Evolutionary conservation across 176 grass and related monocot genomes (phyloP).

Genomic region (Stipa capillata): DNA sequence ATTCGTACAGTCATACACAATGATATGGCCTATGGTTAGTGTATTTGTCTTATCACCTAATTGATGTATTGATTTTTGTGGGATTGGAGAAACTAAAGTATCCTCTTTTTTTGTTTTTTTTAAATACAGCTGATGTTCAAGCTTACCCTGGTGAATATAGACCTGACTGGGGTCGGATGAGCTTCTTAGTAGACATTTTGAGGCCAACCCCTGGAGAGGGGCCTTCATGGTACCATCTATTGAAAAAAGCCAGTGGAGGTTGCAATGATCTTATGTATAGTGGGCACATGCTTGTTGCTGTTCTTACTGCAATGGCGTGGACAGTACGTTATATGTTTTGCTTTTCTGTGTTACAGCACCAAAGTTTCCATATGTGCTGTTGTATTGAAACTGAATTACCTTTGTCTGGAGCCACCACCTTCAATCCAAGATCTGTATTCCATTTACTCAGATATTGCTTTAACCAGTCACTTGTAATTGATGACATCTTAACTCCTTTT

Average conservation of each 20-base stretch:
- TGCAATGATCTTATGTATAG: constrained; percentile 95
- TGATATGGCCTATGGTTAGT: constrained; percentile 71
- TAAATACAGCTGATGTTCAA: constrained; percentile 35
- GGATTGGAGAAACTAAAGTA: neutral
- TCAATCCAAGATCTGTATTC: neutral
- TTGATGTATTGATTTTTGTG: neutral
- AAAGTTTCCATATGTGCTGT: neutral
- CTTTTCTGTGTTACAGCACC: neutral
- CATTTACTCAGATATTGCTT: neutral
- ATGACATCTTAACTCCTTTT: neutral
- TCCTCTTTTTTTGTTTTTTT: neutral
- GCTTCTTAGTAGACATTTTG: constrained; percentile 73
- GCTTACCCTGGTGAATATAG: constrained; percentile 61
- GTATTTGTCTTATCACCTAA: constrained; percentile 2
- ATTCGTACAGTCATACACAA: constrained; percentile 55
- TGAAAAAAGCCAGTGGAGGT: constrained; percentile 86
- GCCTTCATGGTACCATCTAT: constrained; percentile 69
- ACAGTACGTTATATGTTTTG: constrained; percentile 36
- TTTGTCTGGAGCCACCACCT: neutral
- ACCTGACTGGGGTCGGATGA: constrained; percentile 79
- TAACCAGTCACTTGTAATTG: neutral
- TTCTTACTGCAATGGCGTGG: constrained; percentile 95
- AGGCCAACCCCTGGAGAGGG: constrained; percentile 70
- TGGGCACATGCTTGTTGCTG: constrained; percentile 92
- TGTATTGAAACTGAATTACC: neutral